Evolutionary conservation across 1,284 basidiomycete species (phyloP).

Genomic region (Malassezia slooffiae): DNA sequence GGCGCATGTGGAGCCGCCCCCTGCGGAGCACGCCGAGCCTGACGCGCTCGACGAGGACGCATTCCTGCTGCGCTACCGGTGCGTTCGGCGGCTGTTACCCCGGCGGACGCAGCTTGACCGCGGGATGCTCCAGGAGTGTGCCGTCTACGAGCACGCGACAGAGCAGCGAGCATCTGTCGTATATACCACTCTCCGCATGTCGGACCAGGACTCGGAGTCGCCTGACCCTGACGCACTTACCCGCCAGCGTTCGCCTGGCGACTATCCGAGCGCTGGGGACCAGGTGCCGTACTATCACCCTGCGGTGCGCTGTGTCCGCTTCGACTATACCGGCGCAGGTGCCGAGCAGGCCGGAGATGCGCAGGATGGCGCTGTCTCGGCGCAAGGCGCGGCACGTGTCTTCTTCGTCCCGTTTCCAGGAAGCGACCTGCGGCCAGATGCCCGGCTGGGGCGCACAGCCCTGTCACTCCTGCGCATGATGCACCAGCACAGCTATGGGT

Average conservation of each 20-base stretch:
- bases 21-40: neutral
- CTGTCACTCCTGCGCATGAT: slow-evolving; percentile 68
- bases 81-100: slow-evolving; percentile 6
- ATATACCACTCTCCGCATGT: slow-evolving; percentile 14
- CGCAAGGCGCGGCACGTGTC: slow-evolving; percentile 5
- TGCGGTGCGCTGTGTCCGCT: slow-evolving; percentile 32
- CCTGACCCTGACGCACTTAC: neutral
- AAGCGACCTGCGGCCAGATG: slow-evolving; percentile 35
- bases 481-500: slow-evolving; percentile 75
- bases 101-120: slow-evolving; percentile 6
- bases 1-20: no score
- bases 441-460: slow-evolving; percentile 65
- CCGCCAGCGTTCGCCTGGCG: neutral
- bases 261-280: slow-evolving; percentile 5
- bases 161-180: neutral
- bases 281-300: slow-evolving; percentile 43
- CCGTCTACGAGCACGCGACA: neutral
- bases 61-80: neutral
- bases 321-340: slow-evolving; percentile 18
- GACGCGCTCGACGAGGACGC: neutral
- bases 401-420: slow-evolving; percentile 14
- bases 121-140: slow-evolving; percentile 16
- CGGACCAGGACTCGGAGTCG: slow-evolving; percentile 1
- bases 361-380: no score
- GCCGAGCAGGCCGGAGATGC: neutral